A percentile compares a stretch with the other conserved stretches of the same genome.
Evolutionary conservation across 2,329 filamentous ascomycete genomes (phyloP).

Genomic region (Rutstroemia sp.): DNA sequence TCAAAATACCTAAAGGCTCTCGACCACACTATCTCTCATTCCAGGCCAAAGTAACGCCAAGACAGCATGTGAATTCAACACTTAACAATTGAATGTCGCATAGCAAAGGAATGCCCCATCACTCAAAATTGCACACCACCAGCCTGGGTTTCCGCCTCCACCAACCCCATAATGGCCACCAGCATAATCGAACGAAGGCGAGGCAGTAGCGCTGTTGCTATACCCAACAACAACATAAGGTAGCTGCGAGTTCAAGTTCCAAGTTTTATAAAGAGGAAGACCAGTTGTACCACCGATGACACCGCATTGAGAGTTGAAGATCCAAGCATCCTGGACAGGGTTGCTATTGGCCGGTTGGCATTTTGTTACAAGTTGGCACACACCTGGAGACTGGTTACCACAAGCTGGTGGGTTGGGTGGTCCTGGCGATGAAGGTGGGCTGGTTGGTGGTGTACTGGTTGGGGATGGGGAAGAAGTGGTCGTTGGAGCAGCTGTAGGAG

Average conservation of each 20-base stretch:
- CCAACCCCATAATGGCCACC: conserved; percentile 6
- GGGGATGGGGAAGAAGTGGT: background rate
- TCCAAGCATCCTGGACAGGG: conserved; percentile 5
- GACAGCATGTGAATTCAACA: background rate
- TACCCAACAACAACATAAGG: conserved; percentile 2
- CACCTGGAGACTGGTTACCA: background rate
- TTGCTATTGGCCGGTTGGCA: background rate
- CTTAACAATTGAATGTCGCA: conserved; percentile 6
- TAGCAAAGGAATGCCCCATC: conserved; percentile 7
- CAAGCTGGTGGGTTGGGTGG: conserved; percentile 1
- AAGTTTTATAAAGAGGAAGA: conserved; percentile 1
- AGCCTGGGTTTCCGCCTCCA: conserved; percentile 7
- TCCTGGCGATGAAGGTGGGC: conserved; percentile 1
- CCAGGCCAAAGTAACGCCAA: no score
- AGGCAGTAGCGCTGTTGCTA: conserved; percentile 6
- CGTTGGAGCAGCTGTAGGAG: background rate
- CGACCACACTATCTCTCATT: background rate
- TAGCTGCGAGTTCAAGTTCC: background rate
- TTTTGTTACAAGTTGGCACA: conserved; percentile 6
- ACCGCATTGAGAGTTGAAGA: conserved; percentile 6
- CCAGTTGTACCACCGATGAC: conserved; percentile 7
- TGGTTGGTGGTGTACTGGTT: background rate
- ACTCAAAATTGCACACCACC: conserved; percentile 7
- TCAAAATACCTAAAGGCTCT: no score
- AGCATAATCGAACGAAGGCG: conserved; percentile 6